Conservation (phyloP, 2,329 filamentous ascomycete genomes). For the Aspergillus sp. region DNA sequence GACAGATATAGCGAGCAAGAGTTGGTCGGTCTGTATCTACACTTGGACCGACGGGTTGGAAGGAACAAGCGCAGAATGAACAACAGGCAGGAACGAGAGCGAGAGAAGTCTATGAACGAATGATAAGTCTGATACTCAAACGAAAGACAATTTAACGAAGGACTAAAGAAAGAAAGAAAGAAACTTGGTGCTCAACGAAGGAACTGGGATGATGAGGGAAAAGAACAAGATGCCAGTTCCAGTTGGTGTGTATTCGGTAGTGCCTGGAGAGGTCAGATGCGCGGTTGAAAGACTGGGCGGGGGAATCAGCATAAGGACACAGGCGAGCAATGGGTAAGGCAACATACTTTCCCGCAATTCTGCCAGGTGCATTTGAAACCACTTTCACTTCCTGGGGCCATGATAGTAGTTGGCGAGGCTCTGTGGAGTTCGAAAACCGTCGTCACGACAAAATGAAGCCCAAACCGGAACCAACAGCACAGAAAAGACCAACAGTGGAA, state of each 20-base stretch:
- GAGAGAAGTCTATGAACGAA: constrained; percentile 1
- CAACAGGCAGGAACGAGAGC: not conserved
- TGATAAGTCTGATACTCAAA: constrained; percentile 1
- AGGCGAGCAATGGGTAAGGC: not conserved
- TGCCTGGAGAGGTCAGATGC: constrained; percentile 49
- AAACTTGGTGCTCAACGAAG: constrained; percentile 2
- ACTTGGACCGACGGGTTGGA: constrained; percentile 3
- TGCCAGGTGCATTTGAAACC: constrained; percentile 46
- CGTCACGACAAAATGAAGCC: no score
- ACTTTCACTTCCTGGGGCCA: constrained; percentile 42
- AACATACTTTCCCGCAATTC: constrained; percentile 43
- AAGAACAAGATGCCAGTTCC: constrained; percentile 19
- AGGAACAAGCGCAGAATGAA: not conserved
- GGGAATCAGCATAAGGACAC: constrained; percentile 3
- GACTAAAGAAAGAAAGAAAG: constrained; percentile 11
- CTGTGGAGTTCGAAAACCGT: constrained; percentile 12
- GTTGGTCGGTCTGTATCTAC: constrained; percentile 6
- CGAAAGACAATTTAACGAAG: constrained; percentile 6
- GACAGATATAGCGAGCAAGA: not conserved
- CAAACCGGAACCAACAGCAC: no score
- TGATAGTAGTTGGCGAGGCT: constrained; percentile 21
- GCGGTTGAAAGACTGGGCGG: constrained; percentile 47
- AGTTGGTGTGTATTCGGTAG: constrained; percentile 49
- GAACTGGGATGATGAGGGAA: constrained; percentile 15
- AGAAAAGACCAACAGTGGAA: not conserved